phyloP scores from a whole-genome alignment of 139 green algal species.

The Zygnema cylindricum region DNA sequence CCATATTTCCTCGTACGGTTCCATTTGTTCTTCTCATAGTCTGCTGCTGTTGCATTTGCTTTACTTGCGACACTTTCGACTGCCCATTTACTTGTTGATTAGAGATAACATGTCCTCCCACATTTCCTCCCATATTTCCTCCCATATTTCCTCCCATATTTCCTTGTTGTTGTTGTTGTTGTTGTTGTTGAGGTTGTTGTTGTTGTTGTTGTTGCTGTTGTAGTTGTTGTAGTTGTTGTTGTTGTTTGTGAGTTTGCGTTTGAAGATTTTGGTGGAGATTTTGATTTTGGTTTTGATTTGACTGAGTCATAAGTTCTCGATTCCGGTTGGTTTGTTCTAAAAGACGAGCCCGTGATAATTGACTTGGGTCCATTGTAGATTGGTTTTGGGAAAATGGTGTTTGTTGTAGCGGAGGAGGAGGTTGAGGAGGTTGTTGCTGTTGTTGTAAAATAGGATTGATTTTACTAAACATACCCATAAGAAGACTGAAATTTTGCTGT shows the following conservation, averaged over 20 bases:
- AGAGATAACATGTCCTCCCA: neutral
- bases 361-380: neutral
- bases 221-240: no score
- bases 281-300: neutral
- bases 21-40: neutral
- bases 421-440: neutral
- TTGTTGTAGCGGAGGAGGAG: constrained; percentile 25
- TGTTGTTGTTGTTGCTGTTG: neutral
- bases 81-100: neutral
- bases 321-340: neutral
- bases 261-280: neutral
- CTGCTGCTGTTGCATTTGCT: neutral
- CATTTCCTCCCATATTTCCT: no score
- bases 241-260: neutral
- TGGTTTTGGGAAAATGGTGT: constrained; percentile 10
- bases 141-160: no score
- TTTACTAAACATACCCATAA: neutral
- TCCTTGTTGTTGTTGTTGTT: no score
- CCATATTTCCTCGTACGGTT: neutral
- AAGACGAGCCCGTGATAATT: neutral
- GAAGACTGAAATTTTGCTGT: neutral
- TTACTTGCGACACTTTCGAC: neutral
- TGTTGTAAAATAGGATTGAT: neutral
- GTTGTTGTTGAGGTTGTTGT: neutral
- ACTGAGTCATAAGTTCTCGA: neutral